Conservation (phyloP, 2,329 filamentous ascomycete species). For the Aureobasidium leucospermi region DNA sequence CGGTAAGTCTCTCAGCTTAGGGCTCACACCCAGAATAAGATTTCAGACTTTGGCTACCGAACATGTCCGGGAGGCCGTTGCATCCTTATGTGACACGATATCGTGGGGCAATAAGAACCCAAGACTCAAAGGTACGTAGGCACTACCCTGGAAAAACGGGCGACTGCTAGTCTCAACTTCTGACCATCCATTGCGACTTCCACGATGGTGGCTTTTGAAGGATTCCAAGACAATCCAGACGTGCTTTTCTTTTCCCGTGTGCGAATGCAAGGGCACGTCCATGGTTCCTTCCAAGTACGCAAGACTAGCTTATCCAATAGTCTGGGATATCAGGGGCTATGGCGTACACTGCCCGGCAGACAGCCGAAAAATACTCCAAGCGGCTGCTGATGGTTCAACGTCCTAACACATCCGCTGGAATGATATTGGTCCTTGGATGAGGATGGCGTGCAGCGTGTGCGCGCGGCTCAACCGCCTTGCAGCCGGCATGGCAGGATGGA, state of each 20-base stretch:
- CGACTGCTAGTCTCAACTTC: not conserved
- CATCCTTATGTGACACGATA: not conserved
- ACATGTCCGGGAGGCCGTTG: not conserved
- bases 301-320: not conserved
- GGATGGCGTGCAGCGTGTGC: not conserved
- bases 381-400: not conserved
- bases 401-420: not conserved
- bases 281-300: not conserved
- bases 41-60: not conserved
- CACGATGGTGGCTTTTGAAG: not conserved
- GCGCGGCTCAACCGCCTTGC: not conserved
- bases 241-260: not conserved
- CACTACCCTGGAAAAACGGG: not conserved
- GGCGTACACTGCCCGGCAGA: not conserved
- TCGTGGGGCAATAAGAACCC: not conserved
- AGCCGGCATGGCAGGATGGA: not conserved
- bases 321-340: not conserved
- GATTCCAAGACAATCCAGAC: not conserved
- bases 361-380: not conserved
- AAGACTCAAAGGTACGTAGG: slow-evolving; percentile 1
- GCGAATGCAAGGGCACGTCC: not conserved
- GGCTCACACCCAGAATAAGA: not conserved
- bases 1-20: not conserved
- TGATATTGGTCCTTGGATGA: not conserved
- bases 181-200: not conserved